Evolutionary conservation across 2,329 filamentous ascomycete genomes (phyloP), one percentile per base, ranked within the genome.

Genomic region (Pestalotiopsis sp.): DNA sequence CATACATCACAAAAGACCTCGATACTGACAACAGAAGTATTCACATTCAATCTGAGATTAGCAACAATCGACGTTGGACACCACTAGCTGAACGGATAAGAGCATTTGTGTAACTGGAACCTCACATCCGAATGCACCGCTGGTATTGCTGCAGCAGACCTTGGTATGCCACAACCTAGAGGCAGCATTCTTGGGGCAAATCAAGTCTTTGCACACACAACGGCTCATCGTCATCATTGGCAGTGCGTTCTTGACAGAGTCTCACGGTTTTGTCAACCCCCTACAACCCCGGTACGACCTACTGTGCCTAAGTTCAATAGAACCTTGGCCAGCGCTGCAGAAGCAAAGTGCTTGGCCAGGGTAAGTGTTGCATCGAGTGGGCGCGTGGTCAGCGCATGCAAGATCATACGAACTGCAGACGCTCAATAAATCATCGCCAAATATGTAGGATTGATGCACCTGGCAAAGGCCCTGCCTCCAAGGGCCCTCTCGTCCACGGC

Each of bases 181-280:
- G 57, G 66, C 65, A 66, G 59, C 66, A 66, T 67, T 65, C 61
- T 67, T 64, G 48, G 69, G 56, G 60, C 68, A 65, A 68, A 66
- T 70, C 61, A 68, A 69, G 68, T 22, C 68, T 59, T 60, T 67
- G 68, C 58, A 63, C 64, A 63, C 24, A 66, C 63, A 69, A 64
- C 64, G 70, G 59, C 56, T 66, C 71, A 69, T 73, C 72, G 70
- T 68, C 66, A 35, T 35, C 30, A 63, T 68, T 67, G 65, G 68
- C 67, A 57, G 68, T 68, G 64, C 64, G 44, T 22, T 38, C 61
- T 48, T 17, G 69, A 68, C 72, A 58, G 72, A 73, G 69, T 72
- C 64, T 71, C 73, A 67, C 68, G 68, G 71, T 75, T 75, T 73
- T 75, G 73, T 75, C 73, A 74, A 72, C 60, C 65, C 71, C 72